These are phyloP conservation scores for Pleurotus platypus DNA, from an alignment of 768 basidiomycete genomes.

Conservation along the genomic window DNA sequence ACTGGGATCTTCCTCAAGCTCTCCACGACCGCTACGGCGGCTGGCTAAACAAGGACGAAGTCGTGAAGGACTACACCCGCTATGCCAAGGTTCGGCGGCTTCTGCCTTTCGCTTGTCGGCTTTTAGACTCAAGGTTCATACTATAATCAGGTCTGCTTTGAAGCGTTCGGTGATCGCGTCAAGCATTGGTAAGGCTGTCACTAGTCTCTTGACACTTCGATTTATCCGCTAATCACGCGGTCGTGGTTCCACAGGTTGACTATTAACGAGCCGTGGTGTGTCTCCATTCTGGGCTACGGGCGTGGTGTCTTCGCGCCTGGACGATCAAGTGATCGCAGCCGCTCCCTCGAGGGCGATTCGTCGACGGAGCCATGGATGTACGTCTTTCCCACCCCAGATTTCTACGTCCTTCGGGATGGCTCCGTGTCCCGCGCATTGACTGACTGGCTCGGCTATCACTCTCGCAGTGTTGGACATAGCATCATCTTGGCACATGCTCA, in stretches of 20 bases:
- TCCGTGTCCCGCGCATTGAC: neutral
- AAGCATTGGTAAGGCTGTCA: constrained; percentile 54
- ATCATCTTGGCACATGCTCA: constrained; percentile 68
- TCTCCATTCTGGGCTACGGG: constrained; percentile 68
- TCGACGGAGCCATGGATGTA: constrained; percentile 71
- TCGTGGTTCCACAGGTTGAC: constrained; percentile 46
- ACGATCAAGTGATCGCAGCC: constrained; percentile 58
- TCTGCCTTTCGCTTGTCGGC: neutral
- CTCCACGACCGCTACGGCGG: constrained; percentile 74
- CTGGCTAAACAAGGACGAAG: constrained; percentile 71
- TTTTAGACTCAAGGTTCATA: neutral
- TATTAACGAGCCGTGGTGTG: constrained; percentile 75
- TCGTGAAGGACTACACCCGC: constrained; percentile 59
- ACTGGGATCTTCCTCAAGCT: constrained; percentile 77
- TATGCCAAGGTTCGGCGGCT: constrained; percentile 48
- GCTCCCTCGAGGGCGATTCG: constrained; percentile 59
- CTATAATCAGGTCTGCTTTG: constrained; percentile 59
- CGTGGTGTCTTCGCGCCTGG: constrained; percentile 72
- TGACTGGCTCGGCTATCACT: constrained; percentile 6
- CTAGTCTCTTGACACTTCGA: neutral
- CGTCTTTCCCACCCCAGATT: constrained; percentile 19
- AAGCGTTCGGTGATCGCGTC: constrained; percentile 72
- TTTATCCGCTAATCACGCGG: constrained; percentile 19
- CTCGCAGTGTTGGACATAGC: constrained; percentile 59
- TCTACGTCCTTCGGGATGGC: neutral